These are phyloP conservation scores for Aspergillus amoenus DNA, from an alignment of 2,329 filamentous ascomycete species.

Conservation along the genomic window DNA sequence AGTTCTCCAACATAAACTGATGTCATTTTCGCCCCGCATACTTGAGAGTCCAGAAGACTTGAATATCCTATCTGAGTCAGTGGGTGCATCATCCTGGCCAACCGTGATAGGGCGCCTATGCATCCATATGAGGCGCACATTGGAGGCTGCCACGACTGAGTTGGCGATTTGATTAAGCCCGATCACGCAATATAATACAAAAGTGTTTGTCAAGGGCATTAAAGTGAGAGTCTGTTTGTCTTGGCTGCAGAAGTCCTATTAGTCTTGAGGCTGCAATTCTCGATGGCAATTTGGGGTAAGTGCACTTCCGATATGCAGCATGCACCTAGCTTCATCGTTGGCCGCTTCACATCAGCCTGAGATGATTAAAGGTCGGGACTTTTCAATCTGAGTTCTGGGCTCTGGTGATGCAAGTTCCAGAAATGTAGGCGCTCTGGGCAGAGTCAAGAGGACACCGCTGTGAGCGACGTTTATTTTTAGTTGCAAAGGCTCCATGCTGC, in stretches of 20 bases:
- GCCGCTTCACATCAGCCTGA: conserved; percentile 1
- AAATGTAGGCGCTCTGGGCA: not conserved
- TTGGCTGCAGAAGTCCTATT: conserved; percentile 11
- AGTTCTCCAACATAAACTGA: not conserved
- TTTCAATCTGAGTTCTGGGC: not conserved
- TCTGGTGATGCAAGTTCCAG: not conserved
- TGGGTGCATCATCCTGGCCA: conserved; percentile 4
- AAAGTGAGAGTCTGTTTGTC: conserved; percentile 7
- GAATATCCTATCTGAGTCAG: not conserved
- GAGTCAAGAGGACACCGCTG: not conserved
- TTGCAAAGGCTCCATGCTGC: not conserved
- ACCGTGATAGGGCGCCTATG: conserved; percentile 10
- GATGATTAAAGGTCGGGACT: not conserved
- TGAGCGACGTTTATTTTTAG: not conserved
- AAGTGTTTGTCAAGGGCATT: conserved; percentile 7
- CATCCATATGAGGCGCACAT: conserved; percentile 8
- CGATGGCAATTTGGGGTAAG: not conserved
- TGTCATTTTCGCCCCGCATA: not conserved
- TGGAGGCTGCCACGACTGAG: conserved; percentile 18
- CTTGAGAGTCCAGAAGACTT: not conserved
- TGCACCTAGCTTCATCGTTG: not conserved
- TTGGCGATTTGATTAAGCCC: conserved; percentile 13
- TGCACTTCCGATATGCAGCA: not conserved
- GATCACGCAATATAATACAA: conserved; percentile 1
- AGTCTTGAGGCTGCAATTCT: conserved; percentile 11